Percentiles rank a stretch among this genome's conserved stretches.
phyloP scores from a whole-genome alignment of 345 rosid genomes.

The Populus deltoides region DNA sequence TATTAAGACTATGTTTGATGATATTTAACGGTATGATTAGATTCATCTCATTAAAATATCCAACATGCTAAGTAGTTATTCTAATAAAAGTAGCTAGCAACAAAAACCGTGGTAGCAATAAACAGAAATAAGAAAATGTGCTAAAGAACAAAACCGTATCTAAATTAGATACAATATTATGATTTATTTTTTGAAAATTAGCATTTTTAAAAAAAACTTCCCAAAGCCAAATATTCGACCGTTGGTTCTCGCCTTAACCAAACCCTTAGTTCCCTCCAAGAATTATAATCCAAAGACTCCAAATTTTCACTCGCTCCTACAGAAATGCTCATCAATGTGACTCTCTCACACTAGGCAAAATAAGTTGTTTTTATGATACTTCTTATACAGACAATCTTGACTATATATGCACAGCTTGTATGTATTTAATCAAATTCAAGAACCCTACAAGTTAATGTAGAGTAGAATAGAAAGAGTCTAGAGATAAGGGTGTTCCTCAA shows the following conservation, averaged over 20 bases:
- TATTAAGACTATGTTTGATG: too few relatives aligned
- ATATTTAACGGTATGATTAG: too few relatives aligned
- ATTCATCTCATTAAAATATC: too few relatives aligned
- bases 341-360: constrained; percentile 3
- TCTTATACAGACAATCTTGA: background rate
- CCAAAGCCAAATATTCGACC: background rate
- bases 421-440: constrained; percentile 2
- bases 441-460: constrained; percentile 13
- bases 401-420: background rate
- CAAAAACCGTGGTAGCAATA: too few relatives aligned
- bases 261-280: background rate
- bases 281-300: constrained; percentile 1
- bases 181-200: too few relatives aligned
- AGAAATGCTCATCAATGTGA: constrained; percentile 26
- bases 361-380: constrained; percentile 1
- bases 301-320: constrained; percentile 14
- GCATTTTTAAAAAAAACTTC: too few relatives aligned
- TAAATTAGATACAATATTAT: too few relatives aligned
- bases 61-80: too few relatives aligned
- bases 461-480: constrained; percentile 15
- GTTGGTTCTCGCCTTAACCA: constrained; percentile 16
- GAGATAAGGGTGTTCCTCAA: constrained; percentile 28
- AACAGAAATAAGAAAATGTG: too few relatives aligned
- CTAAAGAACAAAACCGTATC: too few relatives aligned
- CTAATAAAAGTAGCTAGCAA: too few relatives aligned